Base-by-base conservation (phyloP, 805 yeast species). In the Barnettozyma vustinii region DNA sequence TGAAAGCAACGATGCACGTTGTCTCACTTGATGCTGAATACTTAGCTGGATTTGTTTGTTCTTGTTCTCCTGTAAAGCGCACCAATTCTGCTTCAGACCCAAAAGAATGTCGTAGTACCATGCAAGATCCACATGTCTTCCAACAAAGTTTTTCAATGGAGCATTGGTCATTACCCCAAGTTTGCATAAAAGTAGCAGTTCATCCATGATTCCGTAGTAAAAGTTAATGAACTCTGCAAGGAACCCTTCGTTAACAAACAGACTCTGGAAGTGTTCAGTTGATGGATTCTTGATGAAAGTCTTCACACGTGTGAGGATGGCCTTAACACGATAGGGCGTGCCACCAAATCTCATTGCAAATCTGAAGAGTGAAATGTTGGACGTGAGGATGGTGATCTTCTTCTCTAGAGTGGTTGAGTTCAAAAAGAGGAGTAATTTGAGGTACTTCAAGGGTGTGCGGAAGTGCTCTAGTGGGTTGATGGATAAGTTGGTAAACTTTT, bases 341-440 rank as follows among this genome's bases (percentile, higher is more conserved):
- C 81, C 78, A 37, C 91, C 92, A 51, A 83, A 83, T 56, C 92
- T 73, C 55, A 84, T 65, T 47, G 81, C 73, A 59, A 83, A 88
- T 64, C 94, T 76, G 63, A 81, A 85, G 10, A 75, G 65, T 45
- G 75, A 76, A 46, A 77, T 69, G 50, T 75, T 78, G 35, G 62
- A 64, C 10, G 74, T 76, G 51, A 71, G 65, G n/a, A 73, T 81
- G 23, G 64, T 60, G 20, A 71, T 68, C 56, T 70, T 70, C 26
- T 64, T 57, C 41, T 69, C 64, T 27, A 57, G 33, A 40, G 61
- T 58, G 3, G 71, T 71, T 21, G 64, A 57, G 41, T 62, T 60
- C 13, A 63, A 40, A 16, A 66, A 57, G 2, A 60, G 44, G 3
- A 60, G 39, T 9, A 63, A 25, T 42, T 58, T 61, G 9, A 53